Base-by-base conservation (phyloP, 306 rosid species). In the Medicago lupulina region DNA sequence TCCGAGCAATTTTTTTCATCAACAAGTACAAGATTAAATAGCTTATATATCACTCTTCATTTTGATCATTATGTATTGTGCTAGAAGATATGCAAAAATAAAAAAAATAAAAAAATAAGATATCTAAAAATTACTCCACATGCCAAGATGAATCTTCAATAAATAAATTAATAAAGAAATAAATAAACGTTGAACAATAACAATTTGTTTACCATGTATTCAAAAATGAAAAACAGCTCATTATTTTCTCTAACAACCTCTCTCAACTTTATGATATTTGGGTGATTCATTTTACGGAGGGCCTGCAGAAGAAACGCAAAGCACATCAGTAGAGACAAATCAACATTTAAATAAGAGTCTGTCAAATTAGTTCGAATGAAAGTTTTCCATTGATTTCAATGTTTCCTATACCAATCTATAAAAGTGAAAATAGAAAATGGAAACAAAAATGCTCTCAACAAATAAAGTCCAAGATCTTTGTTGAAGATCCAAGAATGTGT, bases 141-240 rank as follows among this genome's bases (percentile, higher is more conserved):
- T 11, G 19, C 36, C 1, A 1, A n/a, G 50, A 66, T 36, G 79
- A 17, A 70, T 65, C 25, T 78, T 59, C 40, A 60, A 16, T 41
- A 80, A 76, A 69, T 39, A 39, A 44, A 68, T 19, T 36, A 66
- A 53, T 46, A 36, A 39, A 39, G 10, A 17, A 62, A 74, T 36
- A 78, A 76, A 66, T 39, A 54, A 40, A 40, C 3, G 28, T n/a
- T 18, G 4, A 55, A 57, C 69, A 71, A 54, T 3, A 61, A 67
- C 79, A 43, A 18, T 34, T 47, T 73, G 55, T 81, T 85, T 83
- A 89, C 96, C 97, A 92, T 92, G 85, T 92, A 82, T 75, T 92
- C 96, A 77, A 92, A 92, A 77, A 92, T 83, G 83, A 89, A 89
- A 86, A 89, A 89, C 34, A 92, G 86, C 80, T 92, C 93, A 73